Evolutionary conservation across 257 asterid species (phyloP), one percentile per base, ranked within the genome.

Genomic region (Anisodus tanguticus): DNA sequence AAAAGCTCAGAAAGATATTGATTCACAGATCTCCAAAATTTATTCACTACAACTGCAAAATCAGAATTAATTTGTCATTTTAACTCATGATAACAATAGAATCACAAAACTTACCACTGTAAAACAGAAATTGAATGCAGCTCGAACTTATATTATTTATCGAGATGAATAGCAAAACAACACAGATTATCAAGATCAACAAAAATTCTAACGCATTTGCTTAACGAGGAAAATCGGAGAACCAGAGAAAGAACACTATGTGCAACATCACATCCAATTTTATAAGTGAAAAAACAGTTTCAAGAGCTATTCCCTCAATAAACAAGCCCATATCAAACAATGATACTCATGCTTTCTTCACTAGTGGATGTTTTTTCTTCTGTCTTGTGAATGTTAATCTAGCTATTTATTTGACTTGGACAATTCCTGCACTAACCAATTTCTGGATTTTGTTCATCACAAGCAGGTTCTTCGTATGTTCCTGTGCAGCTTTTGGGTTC

Each of bases 401-500:
- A 54, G 17, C n/a, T 13, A 12, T 85, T 84, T 74, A 95, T 84
- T 74, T 87, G 53, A 95, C 86, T 85, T 95, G 99, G 37, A 95
- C 94, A 6, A 95, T 95, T 82, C 99, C 99, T 0, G 97, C 95
- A 76, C 88, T 92, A 70, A 94, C 84, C 16, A 95, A 94, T 83
- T 95, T 94, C 91, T 95, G 98, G n/a, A 95, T 91, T 93, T 94
- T 95, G 90, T 63, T 85, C 99, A 92, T 95, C 86, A 95, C 99
- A 6, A n/a, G 88, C 12, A 98, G 97, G 85, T 95, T 95, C 95
- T 91, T 94, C 87, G 85, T 90, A 86, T 95, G 98, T 1, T 91
- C 93, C 76, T 93, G 97, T 39, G 99, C 97, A 19, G 97, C 92
- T 80, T 82, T 90, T 0, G 97, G 97, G 67, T 94, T 93, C 89